These are phyloP conservation scores for Sclerotinia nivalis DNA, from an alignment of 2,329 filamentous ascomycete species.

Conservation along the genomic window DNA sequence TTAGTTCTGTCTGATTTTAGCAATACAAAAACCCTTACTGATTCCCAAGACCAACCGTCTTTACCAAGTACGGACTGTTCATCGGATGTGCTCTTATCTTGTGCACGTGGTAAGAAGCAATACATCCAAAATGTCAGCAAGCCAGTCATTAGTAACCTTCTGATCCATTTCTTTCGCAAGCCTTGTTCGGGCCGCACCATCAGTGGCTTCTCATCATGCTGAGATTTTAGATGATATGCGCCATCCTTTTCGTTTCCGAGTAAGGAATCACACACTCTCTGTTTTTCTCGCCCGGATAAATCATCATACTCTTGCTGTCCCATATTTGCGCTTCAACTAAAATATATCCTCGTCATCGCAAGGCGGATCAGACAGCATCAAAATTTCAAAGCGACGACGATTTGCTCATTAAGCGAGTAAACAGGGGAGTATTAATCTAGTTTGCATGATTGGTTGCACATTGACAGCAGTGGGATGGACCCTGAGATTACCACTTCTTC, in stretches of 20 bases:
- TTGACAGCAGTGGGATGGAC: not conserved
- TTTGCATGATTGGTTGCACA: not conserved
- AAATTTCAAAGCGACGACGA: not conserved
- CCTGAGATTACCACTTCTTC: not conserved
- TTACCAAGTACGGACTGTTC: not conserved
- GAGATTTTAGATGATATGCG: not conserved
- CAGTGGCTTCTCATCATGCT: not conserved
- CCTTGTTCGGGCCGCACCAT: not conserved
- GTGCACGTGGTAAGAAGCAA: not conserved
- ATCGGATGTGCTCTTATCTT: not conserved
- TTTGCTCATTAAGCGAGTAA: slow-evolving; percentile 8
- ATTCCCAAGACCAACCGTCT: not conserved
- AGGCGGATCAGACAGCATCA: not conserved
- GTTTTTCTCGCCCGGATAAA: not conserved
- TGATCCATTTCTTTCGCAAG: not conserved
- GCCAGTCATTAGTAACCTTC: not conserved
- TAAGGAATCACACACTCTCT: not conserved
- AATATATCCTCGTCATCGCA: not conserved
- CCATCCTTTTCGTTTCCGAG: not conserved
- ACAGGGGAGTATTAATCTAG: slow-evolving; percentile 14
- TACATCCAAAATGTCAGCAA: not conserved
- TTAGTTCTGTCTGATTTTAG: not conserved
- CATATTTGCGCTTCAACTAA: not conserved
- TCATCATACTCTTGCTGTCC: not conserved
- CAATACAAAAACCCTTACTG: not conserved